A percentile compares a stretch with the other conserved stretches of the same genome.
These are phyloP conservation scores for Alternaria ventricosa DNA, from an alignment of 2,329 filamentous ascomycete species.

Conservation along the genomic window DNA sequence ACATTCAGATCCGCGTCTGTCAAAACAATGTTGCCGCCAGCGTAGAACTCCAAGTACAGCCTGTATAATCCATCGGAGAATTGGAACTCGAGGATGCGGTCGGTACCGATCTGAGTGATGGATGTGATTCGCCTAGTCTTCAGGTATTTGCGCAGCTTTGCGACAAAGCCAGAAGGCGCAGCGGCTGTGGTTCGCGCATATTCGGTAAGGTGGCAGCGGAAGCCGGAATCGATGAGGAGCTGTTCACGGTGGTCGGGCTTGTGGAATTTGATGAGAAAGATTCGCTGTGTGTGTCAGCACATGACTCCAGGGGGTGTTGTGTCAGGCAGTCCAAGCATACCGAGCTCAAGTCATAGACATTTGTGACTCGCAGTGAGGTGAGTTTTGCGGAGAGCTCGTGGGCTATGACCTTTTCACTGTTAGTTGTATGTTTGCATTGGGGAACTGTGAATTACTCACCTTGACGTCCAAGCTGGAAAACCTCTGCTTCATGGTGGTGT, in stretches of 20 bases:
- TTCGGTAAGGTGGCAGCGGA: slow-evolving; percentile 91
- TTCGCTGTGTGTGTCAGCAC: slow-evolving; percentile 63
- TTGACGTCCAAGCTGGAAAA: slow-evolving; percentile 82
- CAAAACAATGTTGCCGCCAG: slow-evolving; percentile 91
- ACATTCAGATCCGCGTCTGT: slow-evolving; percentile 87
- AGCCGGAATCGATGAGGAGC: slow-evolving; percentile 90
- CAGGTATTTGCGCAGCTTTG: slow-evolving; percentile 82
- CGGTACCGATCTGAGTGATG: slow-evolving; percentile 86
- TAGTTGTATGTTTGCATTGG: background rate
- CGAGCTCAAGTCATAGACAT: slow-evolving; percentile 94
- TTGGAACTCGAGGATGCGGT: slow-evolving; percentile 88
- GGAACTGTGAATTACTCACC: slow-evolving; percentile 47
- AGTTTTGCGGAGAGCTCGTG: slow-evolving; percentile 85
- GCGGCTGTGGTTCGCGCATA: slow-evolving; percentile 87
- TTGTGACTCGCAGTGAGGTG: slow-evolving; percentile 80
- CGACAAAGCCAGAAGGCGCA: slow-evolving; percentile 84
- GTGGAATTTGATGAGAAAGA: slow-evolving; percentile 93
- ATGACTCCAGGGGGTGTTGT: slow-evolving; percentile 10
- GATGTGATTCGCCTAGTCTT: slow-evolving; percentile 84
- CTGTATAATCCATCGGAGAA: slow-evolving; percentile 92
- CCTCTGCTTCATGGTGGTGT: slow-evolving; percentile 72
- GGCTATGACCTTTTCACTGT: slow-evolving; percentile 75
- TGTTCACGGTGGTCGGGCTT: slow-evolving; percentile 90
- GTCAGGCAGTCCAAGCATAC: slow-evolving; percentile 45
- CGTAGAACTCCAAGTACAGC: slow-evolving; percentile 94